Conservation (phyloP, 1,284 basidiomycete genomes). For the Flammula alnicola region DNA sequence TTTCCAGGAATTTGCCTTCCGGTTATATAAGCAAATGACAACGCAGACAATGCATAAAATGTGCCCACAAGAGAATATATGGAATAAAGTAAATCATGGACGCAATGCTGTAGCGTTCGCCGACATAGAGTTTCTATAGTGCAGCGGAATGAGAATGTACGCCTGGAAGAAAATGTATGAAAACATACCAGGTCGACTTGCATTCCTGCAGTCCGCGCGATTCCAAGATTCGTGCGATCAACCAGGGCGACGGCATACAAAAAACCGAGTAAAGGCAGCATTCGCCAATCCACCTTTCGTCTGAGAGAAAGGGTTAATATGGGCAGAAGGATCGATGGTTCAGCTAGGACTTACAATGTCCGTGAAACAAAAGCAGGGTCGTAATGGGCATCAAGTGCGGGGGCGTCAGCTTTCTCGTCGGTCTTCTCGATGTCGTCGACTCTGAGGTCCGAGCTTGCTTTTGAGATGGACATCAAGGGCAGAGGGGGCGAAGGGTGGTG, state of each 20-base stretch:
- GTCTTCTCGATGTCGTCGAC: conserved; percentile 4
- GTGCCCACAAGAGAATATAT: conserved; percentile 37
- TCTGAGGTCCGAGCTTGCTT: conserved; percentile 14
- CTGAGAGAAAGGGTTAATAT: conserved; percentile 21
- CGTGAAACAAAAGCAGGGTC: conserved; percentile 16
- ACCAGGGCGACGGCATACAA: conserved; percentile 40
- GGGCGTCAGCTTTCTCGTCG: conserved; percentile 3
- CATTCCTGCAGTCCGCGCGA: conserved; percentile 41
- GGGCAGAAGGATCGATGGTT: not conserved
- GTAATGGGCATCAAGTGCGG: conserved; percentile 15
- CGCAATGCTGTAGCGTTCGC: conserved; percentile 38
- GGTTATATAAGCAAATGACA: not conserved
- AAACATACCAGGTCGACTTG: conserved; percentile 35
- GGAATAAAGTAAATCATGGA: conserved; percentile 42
- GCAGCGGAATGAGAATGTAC: not conserved
- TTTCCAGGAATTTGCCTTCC: conserved; percentile 45
- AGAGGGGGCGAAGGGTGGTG: too few species aligned
- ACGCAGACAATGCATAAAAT: not conserved
- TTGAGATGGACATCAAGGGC: too few species aligned
- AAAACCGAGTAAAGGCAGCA: conserved; percentile 39
- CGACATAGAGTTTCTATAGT: conserved; percentile 33
- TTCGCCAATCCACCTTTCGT: conserved; percentile 37
- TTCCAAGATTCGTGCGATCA: conserved; percentile 38
- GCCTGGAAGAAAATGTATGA: not conserved
- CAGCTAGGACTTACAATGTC: conserved; percentile 22